Percentiles rank a stretch among this genome's conserved stretches.
Conservation (phyloP, 208 protist species). For the Willaertia magna region DNA sequence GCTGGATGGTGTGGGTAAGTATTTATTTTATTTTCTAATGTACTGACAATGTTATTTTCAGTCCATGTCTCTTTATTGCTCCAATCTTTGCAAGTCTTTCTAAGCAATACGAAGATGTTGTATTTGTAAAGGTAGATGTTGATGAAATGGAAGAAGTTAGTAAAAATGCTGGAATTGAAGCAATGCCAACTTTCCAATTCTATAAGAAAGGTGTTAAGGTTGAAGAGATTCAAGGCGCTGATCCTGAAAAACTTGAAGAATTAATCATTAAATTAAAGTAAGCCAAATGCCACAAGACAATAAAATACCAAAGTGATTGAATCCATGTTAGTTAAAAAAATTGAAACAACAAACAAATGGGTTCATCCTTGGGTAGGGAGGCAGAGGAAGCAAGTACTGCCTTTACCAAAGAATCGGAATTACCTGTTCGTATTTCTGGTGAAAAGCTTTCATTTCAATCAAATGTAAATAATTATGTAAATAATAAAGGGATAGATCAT, state of each 20-base stretch:
- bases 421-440: too few relatives aligned
- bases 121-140: conserved; percentile 36
- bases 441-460: too few relatives aligned
- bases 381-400: too few relatives aligned
- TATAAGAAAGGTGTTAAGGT: conserved; percentile 28
- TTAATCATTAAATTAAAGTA: not conserved
- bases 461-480: too few relatives aligned
- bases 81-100: conserved; percentile 18
- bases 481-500: too few relatives aligned
- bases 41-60: not conserved
- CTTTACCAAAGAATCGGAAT: too few relatives aligned
- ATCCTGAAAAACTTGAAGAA: conserved; percentile 20
- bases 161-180: conserved; percentile 2
- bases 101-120: conserved; percentile 18
- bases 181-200: conserved; percentile 37
- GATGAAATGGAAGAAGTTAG: conserved; percentile 23
- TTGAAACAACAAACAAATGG: too few relatives aligned
- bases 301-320: not conserved
- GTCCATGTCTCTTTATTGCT: conserved; percentile 26
- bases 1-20: conserved; percentile 29
- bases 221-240: conserved; percentile 24
- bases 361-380: too few relatives aligned
- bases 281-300: not conserved
- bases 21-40: not conserved
- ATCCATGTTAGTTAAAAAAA: too few relatives aligned